A percentile compares a stretch with the other conserved stretches of the same genome.
phyloP scores from a whole-genome alignment of 345 rosid genomes.

The Populus davidiana region DNA sequence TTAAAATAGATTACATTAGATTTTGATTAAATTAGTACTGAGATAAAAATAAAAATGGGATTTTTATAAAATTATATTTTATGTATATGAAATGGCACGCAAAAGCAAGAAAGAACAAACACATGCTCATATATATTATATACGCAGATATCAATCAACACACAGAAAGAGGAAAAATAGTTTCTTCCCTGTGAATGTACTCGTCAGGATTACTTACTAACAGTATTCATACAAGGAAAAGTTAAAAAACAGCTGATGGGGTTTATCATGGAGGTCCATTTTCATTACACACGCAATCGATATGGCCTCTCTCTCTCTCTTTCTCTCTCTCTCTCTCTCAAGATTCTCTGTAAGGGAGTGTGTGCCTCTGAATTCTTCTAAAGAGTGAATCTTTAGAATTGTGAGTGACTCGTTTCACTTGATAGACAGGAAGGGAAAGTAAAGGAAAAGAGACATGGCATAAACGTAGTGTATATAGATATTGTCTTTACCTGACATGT shows the following conservation, averaged over 20 bases:
- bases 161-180: conserved; percentile 26
- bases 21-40: not conserved
- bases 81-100: conserved; percentile 16
- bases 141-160: conserved; percentile 26
- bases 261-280: conserved; percentile 40
- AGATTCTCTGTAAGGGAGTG: conserved; percentile 13
- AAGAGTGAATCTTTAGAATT: conserved; percentile 22
- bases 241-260: conserved; percentile 6
- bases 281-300: conserved; percentile 31
- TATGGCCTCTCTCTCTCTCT: not conserved
- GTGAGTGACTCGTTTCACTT: conserved; percentile 3
- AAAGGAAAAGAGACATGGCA: not conserved
- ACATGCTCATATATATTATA: not conserved
- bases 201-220: conserved; percentile 47
- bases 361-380: conserved; percentile 17
- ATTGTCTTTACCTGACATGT: conserved; percentile 48
- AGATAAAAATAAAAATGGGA: not conserved
- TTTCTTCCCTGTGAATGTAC: conserved; percentile 46
- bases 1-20: not conserved
- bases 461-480: not conserved
- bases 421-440: not conserved
- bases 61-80: conserved; percentile 12
- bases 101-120: conserved; percentile 1
- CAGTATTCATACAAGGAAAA: conserved; percentile 25
- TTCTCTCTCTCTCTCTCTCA: not conserved